Base-by-base conservation (phyloP, 495 filamentous ascomycete genomes). In the Talaromyces proteolyticus region DNA sequence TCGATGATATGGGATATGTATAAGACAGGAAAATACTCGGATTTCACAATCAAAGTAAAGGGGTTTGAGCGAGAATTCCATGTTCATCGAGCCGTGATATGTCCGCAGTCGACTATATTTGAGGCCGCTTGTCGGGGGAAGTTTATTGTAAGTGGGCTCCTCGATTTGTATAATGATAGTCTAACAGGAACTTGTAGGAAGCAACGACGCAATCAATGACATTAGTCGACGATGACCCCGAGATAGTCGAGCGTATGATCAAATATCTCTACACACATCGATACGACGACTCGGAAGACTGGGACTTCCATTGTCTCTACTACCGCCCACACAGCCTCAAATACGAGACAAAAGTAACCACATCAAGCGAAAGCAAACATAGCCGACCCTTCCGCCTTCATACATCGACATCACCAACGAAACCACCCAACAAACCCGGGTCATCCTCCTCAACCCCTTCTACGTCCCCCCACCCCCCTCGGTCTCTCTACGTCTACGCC, bases 1-100 rank as follows among this genome's bases (percentile, higher is more conserved):
- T 23, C 47, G 2, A 3, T 49, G 47, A 25, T 49, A 14, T 49
- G 47, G 47, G 21, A 22, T 22, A 23, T 49, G 16, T 49, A 49
- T 22, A 49, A 25, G 37, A 41, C 44, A 11, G 52, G 22, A n/a
- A 51, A 63, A 40, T 67, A 63, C 56, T 58, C 62, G 23, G 66
- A 72, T 45, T 50, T 73, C 7, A 57, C 50, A 2, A 58, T 73
- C 36, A 48, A 18, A n/a, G 63, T 63, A 49, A 49, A 56, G 4
- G 50, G 40, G 3, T 49, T 21, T 1, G 36, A 2, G 19, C 48
- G 53, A 7, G 41, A 51, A 12, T 69, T 63, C 47, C 49, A 57
- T 1, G 66, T 65, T n/a, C 68, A 73, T 47, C 58, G 63, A 4
- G 52, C 52, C 11, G 49, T 51, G 8, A 43, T 51, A 42, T 51